Evolutionary conservation across 2,329 filamentous ascomycete species (phyloP).

Genomic region (Dactylellina cionopaga): DNA sequence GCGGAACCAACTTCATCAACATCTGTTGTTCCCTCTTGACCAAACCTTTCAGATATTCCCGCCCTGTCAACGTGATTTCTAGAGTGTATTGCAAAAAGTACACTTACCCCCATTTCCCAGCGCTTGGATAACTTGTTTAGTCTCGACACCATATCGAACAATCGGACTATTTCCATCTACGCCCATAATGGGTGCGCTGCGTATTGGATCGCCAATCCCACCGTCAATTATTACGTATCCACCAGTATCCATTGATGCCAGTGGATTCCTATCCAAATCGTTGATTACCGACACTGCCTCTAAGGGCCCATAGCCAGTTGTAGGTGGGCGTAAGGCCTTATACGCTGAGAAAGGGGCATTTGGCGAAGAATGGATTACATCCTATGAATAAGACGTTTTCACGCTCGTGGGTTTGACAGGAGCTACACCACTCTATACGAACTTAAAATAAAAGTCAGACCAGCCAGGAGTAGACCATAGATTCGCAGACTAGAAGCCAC

Average conservation of each 20-base stretch:
- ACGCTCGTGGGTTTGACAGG: no score
- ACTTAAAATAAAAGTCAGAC: no score
- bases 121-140: no score
- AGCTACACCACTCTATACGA: no score
- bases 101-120: neutral
- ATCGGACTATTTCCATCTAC: neutral
- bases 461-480: no score
- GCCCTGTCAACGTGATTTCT: neutral
- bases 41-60: neutral
- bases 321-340: neutral
- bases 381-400: neutral
- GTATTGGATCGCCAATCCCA: neutral
- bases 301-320: neutral
- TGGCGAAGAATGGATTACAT: neutral
- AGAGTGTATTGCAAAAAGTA: slow-evolving; percentile 7
- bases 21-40: no score
- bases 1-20: neutral
- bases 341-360: no score
- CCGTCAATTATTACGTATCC: slow-evolving; percentile 29
- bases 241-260: neutral
- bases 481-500: no score
- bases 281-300: slow-evolving; percentile 12
- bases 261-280: slow-evolving; percentile 8
- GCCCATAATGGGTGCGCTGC: slow-evolving; percentile 7
- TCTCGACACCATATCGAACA: slow-evolving; percentile 13